Evolutionary conservation across 768 basidiomycete species (phyloP), one percentile per base, ranked within the genome.

Genomic region (Podaxis sp.): DNA sequence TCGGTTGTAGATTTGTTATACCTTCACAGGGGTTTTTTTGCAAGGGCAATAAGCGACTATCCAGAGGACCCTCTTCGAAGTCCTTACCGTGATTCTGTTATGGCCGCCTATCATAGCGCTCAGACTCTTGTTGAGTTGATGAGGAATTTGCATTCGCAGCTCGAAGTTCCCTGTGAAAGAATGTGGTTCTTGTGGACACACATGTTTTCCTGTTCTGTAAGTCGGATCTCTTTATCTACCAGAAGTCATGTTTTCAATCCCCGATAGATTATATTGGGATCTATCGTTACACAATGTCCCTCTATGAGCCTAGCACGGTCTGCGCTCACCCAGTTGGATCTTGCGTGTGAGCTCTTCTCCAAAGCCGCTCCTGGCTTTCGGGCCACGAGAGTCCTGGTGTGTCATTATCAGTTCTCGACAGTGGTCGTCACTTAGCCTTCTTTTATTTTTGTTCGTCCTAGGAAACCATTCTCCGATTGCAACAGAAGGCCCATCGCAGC

Each of bases 301-400:
- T 90, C 88, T 8, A 88, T 90, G 83, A 88, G 86, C 65, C 72
- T 90, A 63, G 89, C 89, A 22, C 86, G 87, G 11, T 89, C 88
- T 24, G 89, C 89, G 2, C 80, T 90, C 9, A 81, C 82, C 5
- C 88, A 90, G 68, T 75, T 90, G 36, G 87, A 90, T 69, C 88
- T 88, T 0, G 89, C 89, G 6, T 90, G 87, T 66, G 85, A 89
- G 59, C 79, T 90, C 27, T 90, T 90, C 67, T 78, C 84, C 22
- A 87, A 86, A 69, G 82, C 86, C n/a, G 87, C 88, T 4, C 77
- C 75, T 15, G 85, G 84, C 15, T 90, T 90, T 71, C 79, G 80
- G 59, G 88, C 88, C 0, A 77, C 79, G 56, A 80, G 85, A 65
- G 87, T 89, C 56, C 73, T 89, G 74, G 88, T 89, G 69, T 71